Conservation (phyloP, 345 rosid species). For the Mallotus nudiflorus region DNA sequence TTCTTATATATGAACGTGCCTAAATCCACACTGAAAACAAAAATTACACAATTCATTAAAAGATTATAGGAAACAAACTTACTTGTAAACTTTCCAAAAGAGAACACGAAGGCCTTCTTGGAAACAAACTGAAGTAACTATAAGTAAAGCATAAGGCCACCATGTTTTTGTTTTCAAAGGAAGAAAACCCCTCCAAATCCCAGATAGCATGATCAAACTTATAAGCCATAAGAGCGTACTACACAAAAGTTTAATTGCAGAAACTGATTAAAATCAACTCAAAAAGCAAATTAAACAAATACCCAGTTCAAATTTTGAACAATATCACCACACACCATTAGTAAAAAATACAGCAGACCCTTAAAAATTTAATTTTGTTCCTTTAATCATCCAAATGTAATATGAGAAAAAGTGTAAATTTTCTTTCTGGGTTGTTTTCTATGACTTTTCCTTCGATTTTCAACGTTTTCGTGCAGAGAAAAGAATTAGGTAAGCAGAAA, state of each 20-base stretch:
- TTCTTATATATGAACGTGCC: too few species aligned
- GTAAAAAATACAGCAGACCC: too few species aligned
- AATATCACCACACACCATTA: too few species aligned
- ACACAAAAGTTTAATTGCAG: constrained; percentile 24
- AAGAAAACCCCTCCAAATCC: constrained; percentile 85
- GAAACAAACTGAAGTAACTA: constrained; percentile 71
- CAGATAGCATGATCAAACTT: constrained; percentile 81
- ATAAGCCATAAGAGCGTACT: constrained; percentile 93
- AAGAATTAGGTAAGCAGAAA: neutral
- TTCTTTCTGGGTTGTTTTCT: too few species aligned
- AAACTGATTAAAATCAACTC: neutral
- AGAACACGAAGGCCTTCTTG: constrained; percentile 93
- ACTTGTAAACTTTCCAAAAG: constrained; percentile 87
- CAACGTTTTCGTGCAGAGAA: neutral
- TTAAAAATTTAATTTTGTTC: too few species aligned
- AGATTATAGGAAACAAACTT: constrained; percentile 15
- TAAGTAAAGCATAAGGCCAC: constrained; percentile 86
- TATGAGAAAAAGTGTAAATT: too few species aligned
- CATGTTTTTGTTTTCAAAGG: constrained; percentile 66
- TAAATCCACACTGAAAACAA: too few species aligned
- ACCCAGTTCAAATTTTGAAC: neutral
- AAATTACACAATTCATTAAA: too few species aligned
- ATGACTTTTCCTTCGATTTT: neutral
- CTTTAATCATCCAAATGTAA: neutral
- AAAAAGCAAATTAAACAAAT: too few species aligned